Evolutionary conservation across 768 basidiomycete genomes (phyloP), one percentile per base, ranked within the genome.

Genomic region (Nidula microcarpa): DNA sequence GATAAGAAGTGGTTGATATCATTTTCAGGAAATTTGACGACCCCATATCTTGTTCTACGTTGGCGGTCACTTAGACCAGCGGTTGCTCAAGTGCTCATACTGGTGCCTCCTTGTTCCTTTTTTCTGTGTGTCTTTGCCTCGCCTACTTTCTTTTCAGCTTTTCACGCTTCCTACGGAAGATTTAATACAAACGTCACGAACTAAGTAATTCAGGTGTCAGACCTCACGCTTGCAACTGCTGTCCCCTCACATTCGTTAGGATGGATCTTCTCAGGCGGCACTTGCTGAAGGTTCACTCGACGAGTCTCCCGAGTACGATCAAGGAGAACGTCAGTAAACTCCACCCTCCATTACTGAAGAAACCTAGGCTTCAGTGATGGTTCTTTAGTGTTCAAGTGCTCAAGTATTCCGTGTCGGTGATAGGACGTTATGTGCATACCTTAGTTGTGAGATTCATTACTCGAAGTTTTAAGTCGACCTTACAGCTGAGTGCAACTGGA

Each of bases 131-230:
- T 33, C 3, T 34, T 32, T 9, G 34, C 23, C 13, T 32, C 30
- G 33, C 48, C 51, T 7, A 46, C 13, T 23, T 47, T 16, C n/a
- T 36, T 36, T 49, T 10, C 49, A 89, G 87, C 62, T 65, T 79
- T 2, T 74, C 84, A 53, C 74, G 81, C 10, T 89, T 89, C 69
- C 62, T 87, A 54, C 82, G 87, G 54, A 88, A 85, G 65, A 88
- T 89, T 60, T 87, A 89, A 63, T 87, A 85, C 70, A 88, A 87
- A 62, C 80, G 87, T 30, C 87, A 89, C 55, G 85, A 87, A 64
- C 74, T 81, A 11, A 82, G 80, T 54, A 87, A 89, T 60, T 78
- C 72, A 9, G 82, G 81, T 11, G 57, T 66, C 39, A 78, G 84
- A 54, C 86, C 86, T 6, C 87, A 79, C 56, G 68, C 70, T 17